Evolutionary conservation across 2,329 filamentous ascomycete genomes (phyloP), one percentile per base, ranked within the genome.

Genomic region (Incumbomyces delicatus): DNA sequence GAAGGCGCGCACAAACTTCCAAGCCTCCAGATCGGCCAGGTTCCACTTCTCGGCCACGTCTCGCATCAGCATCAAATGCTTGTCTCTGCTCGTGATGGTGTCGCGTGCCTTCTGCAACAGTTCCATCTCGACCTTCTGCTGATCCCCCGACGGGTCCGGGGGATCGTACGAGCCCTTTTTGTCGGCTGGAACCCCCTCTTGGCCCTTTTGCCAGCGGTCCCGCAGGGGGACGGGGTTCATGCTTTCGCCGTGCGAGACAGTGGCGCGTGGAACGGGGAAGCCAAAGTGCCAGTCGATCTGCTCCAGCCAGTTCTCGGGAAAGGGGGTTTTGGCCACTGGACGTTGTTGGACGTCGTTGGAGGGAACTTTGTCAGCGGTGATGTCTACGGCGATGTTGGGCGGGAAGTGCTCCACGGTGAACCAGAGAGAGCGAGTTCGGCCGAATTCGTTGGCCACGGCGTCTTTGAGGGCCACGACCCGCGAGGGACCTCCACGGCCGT

Each of bases 231-330:
- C 73, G 0, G 78, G 76, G 1, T 77, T 75, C 54, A 74, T 69
- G 12, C 75, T 76, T 51, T 75, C 74, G 39, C 72, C 75, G 22
- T 72, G 75, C 70, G 10, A 69, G 66, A 16, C 71, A 66, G 39
- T 47, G 31, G 47, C 53, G 22, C 73, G 72, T 1, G 89, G 86
- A 8, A 95, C 74, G 12, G 74, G 71, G 64, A 96, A 96, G 45
- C 90, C 92, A 61, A 96, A 87, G 55, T 83, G 77, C 87, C 88
- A 96, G 60, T 90, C 83, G 2, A 95, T 70, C 53, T 92, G 84
- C n/a, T 75, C 63, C 16, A 71, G 49, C 30, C 68, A 61, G 12
- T 60, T 55, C 2, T 64, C 63, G 2, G 83, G 79, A 6, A 82
- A 66, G 13, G 53, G 54, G 2, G 49, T 42, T 10, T 52, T 44